Base-by-base conservation (phyloP, 2,329 filamentous ascomycete species). In the Claviceps sp. region DNA sequence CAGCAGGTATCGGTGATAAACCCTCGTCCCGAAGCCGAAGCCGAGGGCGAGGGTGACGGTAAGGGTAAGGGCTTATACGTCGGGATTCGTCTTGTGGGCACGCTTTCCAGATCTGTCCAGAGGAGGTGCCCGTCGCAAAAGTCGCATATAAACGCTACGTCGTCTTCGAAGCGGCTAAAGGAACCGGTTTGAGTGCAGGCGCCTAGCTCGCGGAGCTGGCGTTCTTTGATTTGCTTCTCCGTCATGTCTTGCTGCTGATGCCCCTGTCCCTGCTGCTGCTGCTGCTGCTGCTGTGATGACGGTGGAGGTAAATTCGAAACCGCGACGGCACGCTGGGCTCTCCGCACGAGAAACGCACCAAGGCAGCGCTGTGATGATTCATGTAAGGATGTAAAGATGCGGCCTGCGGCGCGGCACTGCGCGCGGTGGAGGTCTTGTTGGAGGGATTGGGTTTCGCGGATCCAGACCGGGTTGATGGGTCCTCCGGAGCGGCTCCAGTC, bases 111-210 rank as follows among this genome's bases (percentile, higher is more conserved):
- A 59, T 82, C 75, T 53, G 76, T 70, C 78, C 78, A 81, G 22
- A 81, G 65, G 24, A 81, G 65, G 59, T 77, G 76, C 2, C 78
- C 78, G 60, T 81, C 77, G 65, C 78, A 81, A 60, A 75, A 81
- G 64, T 82, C 77, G 65, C 78, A 82, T 7, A 79, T 68, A 58
- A 81, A 81, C 7, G 73, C 77, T 47, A 80, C 70, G 54, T 80
- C 77, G 41, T 64, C 61, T 37, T 78, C 75, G 50, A 80, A 73
- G 14, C 76, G 71, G 63, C 79, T 73, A 55, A 81, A 81, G 30
- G 69, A 67, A n/a, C 78, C 78, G 2, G 77, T 68, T 4, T 63
- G 61, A 57, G 76, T 76, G 64, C 77, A 81, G 24, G 69, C 65
- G 34, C 67, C 66, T 5, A 80, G 65, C 61, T 77, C 76, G 53